Evolutionary conservation across 306 rosid genomes (phyloP), one percentile per base, ranked within the genome.

Genomic region (Hylodesmum podocarpum): DNA sequence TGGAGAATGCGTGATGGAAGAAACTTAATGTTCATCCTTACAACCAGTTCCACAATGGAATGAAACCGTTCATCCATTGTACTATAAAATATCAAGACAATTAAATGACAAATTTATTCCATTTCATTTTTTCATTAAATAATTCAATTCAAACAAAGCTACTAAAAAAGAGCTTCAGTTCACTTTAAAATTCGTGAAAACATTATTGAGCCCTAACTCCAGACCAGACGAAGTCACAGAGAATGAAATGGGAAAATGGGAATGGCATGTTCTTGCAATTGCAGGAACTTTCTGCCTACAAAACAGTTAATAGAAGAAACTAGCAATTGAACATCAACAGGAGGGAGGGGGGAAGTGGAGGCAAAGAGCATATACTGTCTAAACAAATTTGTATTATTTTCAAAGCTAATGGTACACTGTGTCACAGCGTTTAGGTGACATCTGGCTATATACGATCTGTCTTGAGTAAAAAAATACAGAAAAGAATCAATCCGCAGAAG

Each of bases 391-490:
- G 61, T 43, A 66, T 31, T 65, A 84, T 46, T 74, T 57, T 44
- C 29, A 70, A 65, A 80, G 49, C 70, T 67, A 73, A 79, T 19
- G 24, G 62, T 73, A 83, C 81, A 74, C 7, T 59, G 31, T 67
- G 77, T 13, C 78, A 77, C 63, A 64, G 41, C 24, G 81, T 80
- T 64, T 72, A 57, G 68, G 83, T 79, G 82, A 70, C 87, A 85
- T 59, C 73, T 62, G 46, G 58, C 78, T 46, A 75, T 62, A 74
- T 24, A n/a, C n/a, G 21, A 77, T 47, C 46, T 61, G 43, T 63
- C 66, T 75, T 83, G 77, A 83, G 82, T 13, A 82, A 71, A 10
- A 49, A 11, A 65, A 12, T 37, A 44, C 31, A 72, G 15, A 51
- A 25, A 59, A 10, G 16, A 69, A 68, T 79, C 59, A 86, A 68